These are phyloP conservation scores for Cystofilobasidium capitatum DNA, from an alignment of 768 basidiomycete genomes.

Conservation along the genomic window DNA sequence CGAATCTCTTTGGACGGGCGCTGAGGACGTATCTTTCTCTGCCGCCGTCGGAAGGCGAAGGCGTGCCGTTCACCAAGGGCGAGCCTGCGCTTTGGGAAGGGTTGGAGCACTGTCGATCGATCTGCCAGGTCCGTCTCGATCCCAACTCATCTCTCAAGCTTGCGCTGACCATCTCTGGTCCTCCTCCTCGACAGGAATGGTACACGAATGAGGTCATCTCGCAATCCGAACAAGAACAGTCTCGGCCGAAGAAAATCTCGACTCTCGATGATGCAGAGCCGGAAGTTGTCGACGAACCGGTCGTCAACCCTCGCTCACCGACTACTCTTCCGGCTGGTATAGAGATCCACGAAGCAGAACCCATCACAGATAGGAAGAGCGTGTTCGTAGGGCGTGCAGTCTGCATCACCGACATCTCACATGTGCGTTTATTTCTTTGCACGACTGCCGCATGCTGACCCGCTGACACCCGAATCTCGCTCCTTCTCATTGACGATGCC, in stretches of 20 bases:
- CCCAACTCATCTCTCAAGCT: not conserved
- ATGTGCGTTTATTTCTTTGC: not conserved
- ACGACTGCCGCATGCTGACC: not conserved
- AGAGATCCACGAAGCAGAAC: slow-evolving; percentile 56
- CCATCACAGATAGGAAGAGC: slow-evolving; percentile 77
- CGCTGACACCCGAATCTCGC: not conserved
- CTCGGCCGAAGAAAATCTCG: slow-evolving; percentile 4
- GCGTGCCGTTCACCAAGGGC: slow-evolving; percentile 63
- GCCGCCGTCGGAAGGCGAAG: slow-evolving; percentile 40
- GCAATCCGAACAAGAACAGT: slow-evolving; percentile 6
- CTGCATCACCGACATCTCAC: slow-evolving; percentile 59
- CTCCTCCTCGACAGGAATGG: slow-evolving; percentile 7
- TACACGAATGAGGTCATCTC: slow-evolving; percentile 12
- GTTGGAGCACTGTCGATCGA: slow-evolving; percentile 46
- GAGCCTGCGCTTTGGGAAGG: slow-evolving; percentile 80
- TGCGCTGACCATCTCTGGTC: not conserved
- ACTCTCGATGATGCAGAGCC: not conserved
- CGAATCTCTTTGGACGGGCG: slow-evolving; percentile 56
- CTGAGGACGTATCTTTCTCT: slow-evolving; percentile 71
- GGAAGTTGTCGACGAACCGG: not conserved
- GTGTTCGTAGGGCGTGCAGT: slow-evolving; percentile 79
- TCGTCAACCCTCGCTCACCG: not conserved
- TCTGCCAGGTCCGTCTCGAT: slow-evolving; percentile 25
- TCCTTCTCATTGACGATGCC: slow-evolving; percentile 30
- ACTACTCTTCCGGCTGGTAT: not conserved